phyloP scores from a whole-genome alignment of 306 rosid species.

The Leucaena leucocephala region DNA sequence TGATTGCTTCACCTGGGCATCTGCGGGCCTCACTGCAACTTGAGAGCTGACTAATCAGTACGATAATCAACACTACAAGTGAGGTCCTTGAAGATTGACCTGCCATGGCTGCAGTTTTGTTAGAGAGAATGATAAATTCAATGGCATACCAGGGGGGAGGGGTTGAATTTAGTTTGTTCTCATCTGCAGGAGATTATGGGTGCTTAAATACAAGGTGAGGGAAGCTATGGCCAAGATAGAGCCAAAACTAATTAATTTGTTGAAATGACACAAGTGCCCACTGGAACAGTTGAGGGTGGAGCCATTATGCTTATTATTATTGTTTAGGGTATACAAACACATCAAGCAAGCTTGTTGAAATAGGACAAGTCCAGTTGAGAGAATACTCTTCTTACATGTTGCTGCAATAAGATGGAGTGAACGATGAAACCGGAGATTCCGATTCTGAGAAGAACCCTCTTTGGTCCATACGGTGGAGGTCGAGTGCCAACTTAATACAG shows the following conservation, averaged over 20 bases:
- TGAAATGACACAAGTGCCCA: constrained; percentile 65
- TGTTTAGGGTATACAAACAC: constrained; percentile 1
- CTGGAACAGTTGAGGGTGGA: constrained; percentile 17
- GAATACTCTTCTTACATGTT: not conserved
- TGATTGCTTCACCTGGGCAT: constrained; percentile 45
- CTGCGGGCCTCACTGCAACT: constrained; percentile 47
- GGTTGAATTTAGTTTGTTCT: constrained; percentile 38
- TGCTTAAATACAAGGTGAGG: constrained; percentile 45
- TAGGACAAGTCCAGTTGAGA: not conserved
- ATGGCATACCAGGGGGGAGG: constrained; percentile 36
- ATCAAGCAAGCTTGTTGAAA: constrained; percentile 8
- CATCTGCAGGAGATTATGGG: constrained; percentile 37
- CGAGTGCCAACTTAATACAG: constrained; percentile 46
- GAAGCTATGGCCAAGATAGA: constrained; percentile 48
- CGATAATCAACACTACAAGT: constrained; percentile 51
- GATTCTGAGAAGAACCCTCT: constrained; percentile 34
- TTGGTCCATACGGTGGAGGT: constrained; percentile 43
- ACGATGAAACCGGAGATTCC: constrained; percentile 3
- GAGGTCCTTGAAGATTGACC: constrained; percentile 50
- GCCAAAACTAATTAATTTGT: constrained; percentile 44
- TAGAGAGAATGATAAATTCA: constrained; percentile 25
- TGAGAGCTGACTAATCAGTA: constrained; percentile 58
- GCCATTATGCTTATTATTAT: constrained; percentile 16
- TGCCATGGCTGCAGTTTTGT: constrained; percentile 49
- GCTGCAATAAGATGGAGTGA: constrained; percentile 16